Conservation (phyloP, 1,284 basidiomycete genomes). For the Cystobasidium sp. region DNA sequence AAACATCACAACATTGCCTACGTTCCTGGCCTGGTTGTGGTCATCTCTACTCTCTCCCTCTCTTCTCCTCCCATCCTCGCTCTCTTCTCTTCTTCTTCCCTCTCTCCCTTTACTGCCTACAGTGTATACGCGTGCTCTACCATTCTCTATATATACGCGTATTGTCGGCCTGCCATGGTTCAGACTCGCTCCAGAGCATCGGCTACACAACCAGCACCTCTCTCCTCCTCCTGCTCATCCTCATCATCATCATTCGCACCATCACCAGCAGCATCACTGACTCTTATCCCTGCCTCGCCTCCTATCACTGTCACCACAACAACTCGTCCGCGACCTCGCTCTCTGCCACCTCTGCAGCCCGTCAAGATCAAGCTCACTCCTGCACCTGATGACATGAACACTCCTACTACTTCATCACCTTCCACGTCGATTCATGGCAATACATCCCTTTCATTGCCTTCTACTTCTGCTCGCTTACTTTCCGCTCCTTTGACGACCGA, state of each 20-base stretch:
- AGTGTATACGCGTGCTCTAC: neutral
- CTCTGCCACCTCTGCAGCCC: conserved; percentile 7
- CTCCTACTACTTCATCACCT: neutral
- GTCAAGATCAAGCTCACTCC: conserved; percentile 19
- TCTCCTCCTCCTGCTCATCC: neutral
- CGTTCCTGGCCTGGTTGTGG: conserved; percentile 9
- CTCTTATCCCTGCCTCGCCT: neutral
- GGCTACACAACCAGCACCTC: neutral
- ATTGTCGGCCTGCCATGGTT: neutral
- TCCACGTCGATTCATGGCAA: neutral
- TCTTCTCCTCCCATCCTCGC: neutral
- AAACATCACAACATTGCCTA: neutral
- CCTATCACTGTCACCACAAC: neutral
- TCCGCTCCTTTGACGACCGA: neutral
- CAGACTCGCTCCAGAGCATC: conserved; percentile 7
- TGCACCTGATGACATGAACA: neutral
- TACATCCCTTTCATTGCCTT: conserved; percentile 4
- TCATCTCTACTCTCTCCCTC: neutral
- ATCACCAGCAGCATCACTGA: neutral
- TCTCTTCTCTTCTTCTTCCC: too few species aligned
- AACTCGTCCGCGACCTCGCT: neutral
- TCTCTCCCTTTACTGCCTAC: too few species aligned
- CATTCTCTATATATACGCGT: neutral
- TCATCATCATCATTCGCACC: too few species aligned
- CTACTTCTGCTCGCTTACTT: neutral